A percentile compares a stretch with the other conserved stretches of the same genome.
These are phyloP conservation scores for Pseudogymnoascus sp. DNA, from an alignment of 2,329 filamentous ascomycete species.

Conservation along the genomic window DNA sequence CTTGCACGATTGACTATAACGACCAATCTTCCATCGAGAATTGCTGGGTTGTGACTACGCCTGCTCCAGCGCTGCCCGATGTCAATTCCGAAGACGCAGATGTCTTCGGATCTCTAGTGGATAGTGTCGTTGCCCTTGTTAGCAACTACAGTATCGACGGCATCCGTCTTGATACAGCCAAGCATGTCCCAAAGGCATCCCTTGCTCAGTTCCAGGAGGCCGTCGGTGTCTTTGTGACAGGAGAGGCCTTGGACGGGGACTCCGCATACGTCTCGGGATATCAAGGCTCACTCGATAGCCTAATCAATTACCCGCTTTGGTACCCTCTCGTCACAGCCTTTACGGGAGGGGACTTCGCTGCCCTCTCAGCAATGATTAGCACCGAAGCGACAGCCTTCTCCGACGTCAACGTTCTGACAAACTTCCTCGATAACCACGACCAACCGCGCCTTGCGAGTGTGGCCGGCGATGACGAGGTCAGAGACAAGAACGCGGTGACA, in stretches of 20 bases:
- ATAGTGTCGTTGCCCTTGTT: slow-evolving; percentile 33
- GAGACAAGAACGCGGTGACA: slow-evolving; percentile 37
- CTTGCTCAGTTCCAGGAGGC: slow-evolving; percentile 44
- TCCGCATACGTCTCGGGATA: slow-evolving; percentile 35
- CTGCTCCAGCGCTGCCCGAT: slow-evolving; percentile 32
- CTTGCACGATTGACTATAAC: slow-evolving; percentile 21
- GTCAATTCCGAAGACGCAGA: slow-evolving; percentile 33
- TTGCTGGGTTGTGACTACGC: slow-evolving; percentile 38
- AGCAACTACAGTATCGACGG: slow-evolving; percentile 38
- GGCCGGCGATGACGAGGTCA: slow-evolving; percentile 10
- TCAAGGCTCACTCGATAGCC: slow-evolving; percentile 34
- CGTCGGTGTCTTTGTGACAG: slow-evolving; percentile 48
- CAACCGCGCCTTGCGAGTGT: slow-evolving; percentile 29
- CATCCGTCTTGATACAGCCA: slow-evolving; percentile 39
- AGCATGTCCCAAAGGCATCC: slow-evolving; percentile 40
- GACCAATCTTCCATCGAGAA: slow-evolving; percentile 29
- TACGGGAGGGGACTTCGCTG: slow-evolving; percentile 6
- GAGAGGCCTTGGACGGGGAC: slow-evolving; percentile 49
- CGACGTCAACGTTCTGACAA: slow-evolving; percentile 30
- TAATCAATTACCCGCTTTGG: slow-evolving; percentile 39
- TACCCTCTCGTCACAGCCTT: slow-evolving; percentile 12
- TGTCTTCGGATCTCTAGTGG: slow-evolving; percentile 30
- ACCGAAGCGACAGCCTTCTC: slow-evolving; percentile 20
- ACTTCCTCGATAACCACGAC: slow-evolving; percentile 38
- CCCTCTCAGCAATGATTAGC: slow-evolving; percentile 9